Evolutionary conservation across 208 protist species (phyloP), one percentile per base, ranked within the genome.

Genomic region (Crithidia acanthocephali): DNA sequence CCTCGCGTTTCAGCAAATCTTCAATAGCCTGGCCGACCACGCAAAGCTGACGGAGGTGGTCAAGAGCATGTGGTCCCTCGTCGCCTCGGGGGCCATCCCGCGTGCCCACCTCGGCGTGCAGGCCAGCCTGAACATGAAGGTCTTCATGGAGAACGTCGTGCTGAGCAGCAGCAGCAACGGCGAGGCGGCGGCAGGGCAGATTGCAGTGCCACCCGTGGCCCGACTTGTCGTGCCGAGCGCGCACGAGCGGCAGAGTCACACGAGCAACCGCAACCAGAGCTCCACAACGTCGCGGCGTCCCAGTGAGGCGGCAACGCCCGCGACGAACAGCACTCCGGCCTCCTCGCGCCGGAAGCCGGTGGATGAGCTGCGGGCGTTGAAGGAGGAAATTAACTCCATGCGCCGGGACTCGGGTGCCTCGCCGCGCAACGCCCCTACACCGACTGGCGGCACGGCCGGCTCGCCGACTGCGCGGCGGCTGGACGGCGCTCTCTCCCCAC

Each of bases 51-150:
- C 85, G 18, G 81, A 88, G 42, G 84, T 76, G 58, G 81, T 82
- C 40, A 87, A 89, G 66, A 68, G 25, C 27, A 58, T 94, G 25
- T 94, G 89, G 86, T 74, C 80, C 0, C 72, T 80, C 47, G 74
- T 76, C 11, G 61, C 74, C 27, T 72, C 84, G 3, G 76, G 84
- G 0, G 80, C 71, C 2, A 82, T 90, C 23, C 64, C 81, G 1
- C 66, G 64, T 0, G 62, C 76, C 0, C 85, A 86, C 71, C 57
- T 87, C 47, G 52, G 63, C n/a, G 33, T 35, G 15, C 72, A 68
- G 25, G 51, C 67, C 1, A 56, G 66, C 2, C 70, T 92, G 20
- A 75, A 67, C 56, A 69, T 94, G 50, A 85, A 83, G 60, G 89
- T 79, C 4, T 92, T 79, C 67, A 78, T 80, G 70, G 56, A 76